Evolutionary conservation across 495 filamentous ascomycete species (phyloP), one percentile per base, ranked within the genome.

Genomic region (Filosporella fistucella): DNA sequence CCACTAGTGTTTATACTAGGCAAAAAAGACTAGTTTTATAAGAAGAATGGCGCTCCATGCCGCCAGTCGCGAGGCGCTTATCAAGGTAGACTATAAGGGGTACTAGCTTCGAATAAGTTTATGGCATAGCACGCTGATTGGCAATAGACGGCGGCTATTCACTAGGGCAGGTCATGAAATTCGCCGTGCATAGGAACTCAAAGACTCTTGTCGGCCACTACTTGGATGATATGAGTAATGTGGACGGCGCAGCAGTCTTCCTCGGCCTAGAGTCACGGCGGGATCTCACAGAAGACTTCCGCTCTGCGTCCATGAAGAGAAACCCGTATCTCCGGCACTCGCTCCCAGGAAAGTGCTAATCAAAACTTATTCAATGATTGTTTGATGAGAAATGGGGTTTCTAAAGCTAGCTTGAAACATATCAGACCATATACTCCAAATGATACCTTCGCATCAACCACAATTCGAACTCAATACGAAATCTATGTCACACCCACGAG

Each of bases 111-210:
- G 23, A 36, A 52, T 28, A n/a, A n/a, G 17, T 34, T 53, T 24
- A 33, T 29, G 30, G 32, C 45, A 37, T 21, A 45, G 30, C 33
- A 52, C 20, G 42, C 49, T 55, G 56, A 50, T 26, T 39, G 17
- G 34, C 21, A 43, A 28, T 28, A 59, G 56, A 42, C 16, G 38
- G 41, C 40, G 37, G 56, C 34, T 58, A 55, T 45, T 59, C 36
- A 38, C 48, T 55, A 30, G 48, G 44, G 14, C 39, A 59, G 38
- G 26, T 55, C 3, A 47, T 59, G 16, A 59, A 59, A 52, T 59
- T 56, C 26, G 42, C 47, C 28, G 34, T 16, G 26, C 37, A 59
- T 12, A 59, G 45, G 20, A 56, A 56, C 39, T 44, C 45, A 29
- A 54, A 49, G 51, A 44, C 56, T 41, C 23, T 51, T 21, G 40